Percentiles rank a stretch among this genome's conserved stretches.
Conservation (phyloP, 208 protist species). For the Wallacemonas rigidus region DNA sequence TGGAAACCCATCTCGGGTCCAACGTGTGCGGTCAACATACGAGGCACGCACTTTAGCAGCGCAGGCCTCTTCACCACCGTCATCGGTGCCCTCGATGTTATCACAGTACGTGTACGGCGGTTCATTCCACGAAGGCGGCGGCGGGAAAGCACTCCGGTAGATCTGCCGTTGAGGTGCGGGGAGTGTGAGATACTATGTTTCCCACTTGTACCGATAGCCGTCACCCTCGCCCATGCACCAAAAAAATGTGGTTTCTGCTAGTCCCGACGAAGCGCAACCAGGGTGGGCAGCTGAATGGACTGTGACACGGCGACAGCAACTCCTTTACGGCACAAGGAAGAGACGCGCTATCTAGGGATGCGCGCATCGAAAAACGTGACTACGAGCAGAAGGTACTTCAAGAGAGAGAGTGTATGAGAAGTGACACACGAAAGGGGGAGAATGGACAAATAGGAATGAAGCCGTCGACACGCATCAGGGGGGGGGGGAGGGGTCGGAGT, state of each 20-base stretch:
- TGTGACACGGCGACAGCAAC: background rate
- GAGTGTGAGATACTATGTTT: conserved; percentile 1
- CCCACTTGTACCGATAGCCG: conserved; percentile 10
- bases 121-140: conserved; percentile 10
- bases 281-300: background rate
- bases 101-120: conserved; percentile 11
- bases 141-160: conserved; percentile 9
- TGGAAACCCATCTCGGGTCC: conserved; percentile 6
- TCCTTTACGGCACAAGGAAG: background rate
- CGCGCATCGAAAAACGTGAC: too few species aligned
- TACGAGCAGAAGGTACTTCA: background rate
- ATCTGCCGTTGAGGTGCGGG: background rate
- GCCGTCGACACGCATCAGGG: too few species aligned
- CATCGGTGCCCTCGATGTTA: background rate
- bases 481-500: background rate
- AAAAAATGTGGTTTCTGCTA: background rate
- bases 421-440: background rate
- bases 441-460: background rate
- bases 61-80: background rate
- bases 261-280: conserved; percentile 5
- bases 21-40: background rate
- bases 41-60: background rate
- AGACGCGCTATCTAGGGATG: too few species aligned
- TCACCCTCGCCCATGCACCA: conserved; percentile 16
- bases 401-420: background rate